Conservation (phyloP, 2,329 filamentous ascomycete genomes). For the Diaporthe ilicicola region DNA sequence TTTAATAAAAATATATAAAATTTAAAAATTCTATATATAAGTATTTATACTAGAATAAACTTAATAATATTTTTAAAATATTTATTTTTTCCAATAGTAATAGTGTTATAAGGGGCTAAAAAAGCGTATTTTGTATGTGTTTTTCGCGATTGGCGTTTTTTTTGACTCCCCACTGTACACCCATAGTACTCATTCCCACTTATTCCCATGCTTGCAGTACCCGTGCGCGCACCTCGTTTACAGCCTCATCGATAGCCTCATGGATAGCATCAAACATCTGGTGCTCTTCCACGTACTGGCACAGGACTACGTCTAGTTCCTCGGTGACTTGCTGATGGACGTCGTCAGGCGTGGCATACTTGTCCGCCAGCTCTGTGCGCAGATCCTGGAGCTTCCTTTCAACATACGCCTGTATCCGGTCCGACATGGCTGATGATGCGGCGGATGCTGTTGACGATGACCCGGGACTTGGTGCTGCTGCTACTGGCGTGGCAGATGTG, state of each 20-base stretch:
- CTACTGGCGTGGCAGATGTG: not conserved
- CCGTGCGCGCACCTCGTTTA: not conserved
- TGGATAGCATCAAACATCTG: slow-evolving; percentile 1
- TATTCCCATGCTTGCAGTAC: not conserved
- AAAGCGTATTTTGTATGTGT: no score
- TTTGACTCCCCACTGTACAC: no score
- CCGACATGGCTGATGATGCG: not conserved
- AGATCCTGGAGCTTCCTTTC: not conserved
- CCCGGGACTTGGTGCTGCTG: not conserved
- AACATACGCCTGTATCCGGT: not conserved
- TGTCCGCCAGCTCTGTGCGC: not conserved
- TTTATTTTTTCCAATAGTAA: no score
- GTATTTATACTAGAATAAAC: no score
- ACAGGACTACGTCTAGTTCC: not conserved
- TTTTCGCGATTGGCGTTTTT: no score
- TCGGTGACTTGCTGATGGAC: not conserved
- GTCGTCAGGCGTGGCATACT: not conserved
- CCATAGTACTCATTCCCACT: no score
- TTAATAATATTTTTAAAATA: no score
- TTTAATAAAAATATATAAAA: no score
- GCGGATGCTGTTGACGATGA: not conserved
- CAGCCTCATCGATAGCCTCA: not conserved
- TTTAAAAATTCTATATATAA: no score
- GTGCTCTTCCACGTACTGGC: slow-evolving; percentile 4
- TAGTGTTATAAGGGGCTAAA: no score